Conservation (phyloP, 202 grass and related monocot species). For the Panicum virgatum region DNA sequence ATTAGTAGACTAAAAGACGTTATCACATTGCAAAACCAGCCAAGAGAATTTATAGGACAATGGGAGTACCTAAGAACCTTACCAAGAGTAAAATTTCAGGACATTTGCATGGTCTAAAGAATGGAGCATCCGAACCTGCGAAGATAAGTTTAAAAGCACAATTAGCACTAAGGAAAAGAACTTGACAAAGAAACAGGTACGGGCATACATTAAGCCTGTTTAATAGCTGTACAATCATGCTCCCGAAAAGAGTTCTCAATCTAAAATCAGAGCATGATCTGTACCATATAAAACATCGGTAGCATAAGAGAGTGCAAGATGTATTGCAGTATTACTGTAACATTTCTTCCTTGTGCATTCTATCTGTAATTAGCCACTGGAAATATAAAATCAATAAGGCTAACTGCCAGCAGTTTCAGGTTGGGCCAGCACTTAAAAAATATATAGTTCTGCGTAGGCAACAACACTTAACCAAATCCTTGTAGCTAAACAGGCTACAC, state of each 20-base stretch:
- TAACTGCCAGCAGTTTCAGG: neutral
- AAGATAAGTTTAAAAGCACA: constrained; percentile 40
- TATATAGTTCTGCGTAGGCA: constrained; percentile 15
- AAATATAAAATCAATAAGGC: constrained; percentile 14
- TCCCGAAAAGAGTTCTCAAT: neutral
- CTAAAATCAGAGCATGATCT: neutral
- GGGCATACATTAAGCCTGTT: too few relatives aligned
- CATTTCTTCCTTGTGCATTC: neutral
- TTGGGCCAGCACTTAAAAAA: neutral
- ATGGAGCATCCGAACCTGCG: constrained; percentile 91
- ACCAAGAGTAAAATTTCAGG: constrained; percentile 91
- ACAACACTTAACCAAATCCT: neutral
- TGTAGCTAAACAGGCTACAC: neutral
- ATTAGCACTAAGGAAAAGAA: constrained; percentile 22
- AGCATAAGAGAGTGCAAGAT: neutral
- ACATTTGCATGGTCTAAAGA: constrained; percentile 84
- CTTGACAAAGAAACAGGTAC: too few relatives aligned
- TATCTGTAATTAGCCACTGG: neutral
- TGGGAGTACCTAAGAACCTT: constrained; percentile 30
- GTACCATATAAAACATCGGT: neutral
- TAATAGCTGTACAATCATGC: constrained; percentile 4
- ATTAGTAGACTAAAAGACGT: neutral
- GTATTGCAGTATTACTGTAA: constrained; percentile 29
- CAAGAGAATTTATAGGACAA: constrained; percentile 2
- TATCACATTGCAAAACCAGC: neutral